A percentile compares a stretch with the other conserved stretches of the same genome.
Evolutionary conservation across 768 basidiomycete genomes (phyloP).

Genomic region (Cubamyces lactineus): DNA sequence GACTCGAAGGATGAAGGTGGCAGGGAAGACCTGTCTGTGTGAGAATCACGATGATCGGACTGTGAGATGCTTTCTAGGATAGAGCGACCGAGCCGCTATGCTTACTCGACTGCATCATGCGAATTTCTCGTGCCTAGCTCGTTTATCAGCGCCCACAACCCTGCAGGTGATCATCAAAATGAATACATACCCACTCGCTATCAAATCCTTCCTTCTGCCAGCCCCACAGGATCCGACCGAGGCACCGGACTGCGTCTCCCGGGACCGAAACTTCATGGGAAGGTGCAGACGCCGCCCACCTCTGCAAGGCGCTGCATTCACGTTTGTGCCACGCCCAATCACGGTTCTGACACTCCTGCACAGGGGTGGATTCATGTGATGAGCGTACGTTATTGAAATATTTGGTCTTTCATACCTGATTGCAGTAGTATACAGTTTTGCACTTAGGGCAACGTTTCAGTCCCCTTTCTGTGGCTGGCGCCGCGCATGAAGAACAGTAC

Average conservation of each 20-base stretch:
- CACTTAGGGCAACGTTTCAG: conserved; percentile 80
- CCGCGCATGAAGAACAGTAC: conserved; percentile 74
- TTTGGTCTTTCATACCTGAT: conserved; percentile 51
- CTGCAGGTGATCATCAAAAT: neutral
- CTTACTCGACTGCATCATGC: conserved; percentile 75
- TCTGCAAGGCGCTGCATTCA: conserved; percentile 74
- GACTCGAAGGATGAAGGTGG: conserved; percentile 53
- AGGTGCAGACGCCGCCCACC: conserved; percentile 56
- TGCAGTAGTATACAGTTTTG: conserved; percentile 74
- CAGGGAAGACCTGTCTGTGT: conserved; percentile 59
- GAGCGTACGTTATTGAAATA: conserved; percentile 1
- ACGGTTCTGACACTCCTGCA: conserved; percentile 65
- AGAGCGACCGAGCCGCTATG: neutral
- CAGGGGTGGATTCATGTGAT: neutral
- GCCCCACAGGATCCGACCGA: conserved; percentile 76
- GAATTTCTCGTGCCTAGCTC: conserved; percentile 62
- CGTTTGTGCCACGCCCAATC: conserved; percentile 79
- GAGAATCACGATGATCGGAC: conserved; percentile 6
- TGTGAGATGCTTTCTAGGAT: neutral
- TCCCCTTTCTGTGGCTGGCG: conserved; percentile 37
- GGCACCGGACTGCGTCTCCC: conserved; percentile 76
- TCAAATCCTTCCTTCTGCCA: conserved; percentile 56
- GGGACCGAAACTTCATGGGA: conserved; percentile 56
- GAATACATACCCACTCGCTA: conserved; percentile 58
- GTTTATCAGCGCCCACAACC: conserved; percentile 4